These are phyloP conservation scores for Marchantia paleacea DNA, from an alignment of 225 moss, liverwort and hornwort species.

Conservation along the genomic window DNA sequence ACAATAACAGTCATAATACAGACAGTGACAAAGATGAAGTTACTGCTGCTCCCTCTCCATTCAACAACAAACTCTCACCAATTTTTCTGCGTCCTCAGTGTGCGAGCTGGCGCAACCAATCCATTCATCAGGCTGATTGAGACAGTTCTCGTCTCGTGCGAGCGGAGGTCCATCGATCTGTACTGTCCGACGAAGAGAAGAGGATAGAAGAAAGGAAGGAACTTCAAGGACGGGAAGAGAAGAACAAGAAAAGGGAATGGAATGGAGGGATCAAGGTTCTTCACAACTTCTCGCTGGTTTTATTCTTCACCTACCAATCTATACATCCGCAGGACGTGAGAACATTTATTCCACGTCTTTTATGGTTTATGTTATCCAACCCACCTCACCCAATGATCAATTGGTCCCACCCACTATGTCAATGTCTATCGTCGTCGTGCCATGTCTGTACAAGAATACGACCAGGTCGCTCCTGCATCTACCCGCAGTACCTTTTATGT, in stretches of 20 bases:
- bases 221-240: background rate
- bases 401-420: background rate
- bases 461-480: background rate
- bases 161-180: background rate
- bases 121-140: background rate
- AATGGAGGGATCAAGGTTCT: background rate
- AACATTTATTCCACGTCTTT: background rate
- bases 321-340: background rate
- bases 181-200: background rate
- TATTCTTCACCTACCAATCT: background rate
- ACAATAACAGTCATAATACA: background rate
- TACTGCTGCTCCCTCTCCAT: background rate
- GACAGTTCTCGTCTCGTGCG: background rate
- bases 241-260: background rate
- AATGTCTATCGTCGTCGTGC: background rate
- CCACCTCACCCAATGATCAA: background rate
- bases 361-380: background rate
- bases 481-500: background rate
- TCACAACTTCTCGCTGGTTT: background rate
- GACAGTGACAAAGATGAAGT: background rate
- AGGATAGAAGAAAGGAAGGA: background rate
- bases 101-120: too few relatives aligned
- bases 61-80: background rate
- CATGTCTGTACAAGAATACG: background rate
- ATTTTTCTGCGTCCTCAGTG: background rate